phyloP scores from a whole-genome alignment of 2,329 filamentous ascomycete species.

The Venturia pyrina region DNA sequence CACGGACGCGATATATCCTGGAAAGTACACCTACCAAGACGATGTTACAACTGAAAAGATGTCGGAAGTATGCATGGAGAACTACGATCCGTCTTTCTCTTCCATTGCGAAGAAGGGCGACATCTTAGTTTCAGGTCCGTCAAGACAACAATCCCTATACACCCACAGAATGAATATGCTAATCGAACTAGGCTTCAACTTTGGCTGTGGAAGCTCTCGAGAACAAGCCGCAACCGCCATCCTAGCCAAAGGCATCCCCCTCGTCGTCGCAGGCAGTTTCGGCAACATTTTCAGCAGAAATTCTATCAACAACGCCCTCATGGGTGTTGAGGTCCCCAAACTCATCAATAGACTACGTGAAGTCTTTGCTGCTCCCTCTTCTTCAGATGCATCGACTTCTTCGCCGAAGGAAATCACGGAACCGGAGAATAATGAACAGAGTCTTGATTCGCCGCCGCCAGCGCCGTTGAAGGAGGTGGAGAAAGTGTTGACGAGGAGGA shows the following conservation, averaged over 20 bases:
- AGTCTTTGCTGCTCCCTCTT: constrained; percentile 35
- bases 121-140: constrained; percentile 62
- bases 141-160: neutral
- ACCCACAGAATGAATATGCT: neutral
- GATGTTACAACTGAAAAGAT: constrained; percentile 66
- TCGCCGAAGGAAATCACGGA: constrained; percentile 22
- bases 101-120: constrained; percentile 57
- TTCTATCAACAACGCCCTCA: constrained; percentile 68
- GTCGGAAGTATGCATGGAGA: constrained; percentile 81
- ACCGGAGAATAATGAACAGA: constrained; percentile 40
- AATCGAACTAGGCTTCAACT: constrained; percentile 51
- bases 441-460: constrained; percentile 38
- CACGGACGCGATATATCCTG: constrained; percentile 62
- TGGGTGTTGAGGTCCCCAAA: constrained; percentile 60
- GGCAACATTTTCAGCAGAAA: constrained; percentile 72
- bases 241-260: constrained; percentile 66
- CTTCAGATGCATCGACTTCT: neutral
- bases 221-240: constrained; percentile 87
- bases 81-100: constrained; percentile 72
- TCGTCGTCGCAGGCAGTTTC: constrained; percentile 73
- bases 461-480: constrained; percentile 29
- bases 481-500: constrained; percentile 58
- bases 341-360: constrained; percentile 57
- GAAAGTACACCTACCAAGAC: constrained; percentile 89
- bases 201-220: constrained; percentile 70